phyloP scores from a whole-genome alignment of 352 stramenopile genomes.

The Phytophthora boehmeriae region DNA sequence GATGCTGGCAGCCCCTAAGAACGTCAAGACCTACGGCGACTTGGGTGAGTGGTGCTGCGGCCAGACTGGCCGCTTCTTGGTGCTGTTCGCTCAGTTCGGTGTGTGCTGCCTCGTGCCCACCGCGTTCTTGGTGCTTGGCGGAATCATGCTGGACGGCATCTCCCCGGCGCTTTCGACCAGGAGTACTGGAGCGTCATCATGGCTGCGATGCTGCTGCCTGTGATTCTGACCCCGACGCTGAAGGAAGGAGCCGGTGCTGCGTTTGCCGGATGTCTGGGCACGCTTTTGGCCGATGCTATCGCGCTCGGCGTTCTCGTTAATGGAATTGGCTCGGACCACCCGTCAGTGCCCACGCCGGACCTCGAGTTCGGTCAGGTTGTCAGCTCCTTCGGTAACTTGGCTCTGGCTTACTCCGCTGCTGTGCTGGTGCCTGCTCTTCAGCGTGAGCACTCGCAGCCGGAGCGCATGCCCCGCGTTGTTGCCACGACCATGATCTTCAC shows the following conservation, averaged over 20 bases:
- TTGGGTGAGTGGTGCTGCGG: slow-evolving; percentile 67
- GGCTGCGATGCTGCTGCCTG: slow-evolving; percentile 50
- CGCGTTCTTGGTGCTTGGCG: slow-evolving; percentile 66
- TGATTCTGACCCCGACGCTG: slow-evolving; percentile 64
- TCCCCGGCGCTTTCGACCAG: slow-evolving; percentile 51
- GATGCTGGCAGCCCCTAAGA: slow-evolving; percentile 61
- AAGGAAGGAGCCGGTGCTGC: slow-evolving; percentile 62
- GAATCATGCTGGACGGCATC: slow-evolving; percentile 59
- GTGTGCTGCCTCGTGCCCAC: slow-evolving; percentile 59
- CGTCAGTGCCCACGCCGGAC: slow-evolving; percentile 39
- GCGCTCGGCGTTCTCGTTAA: slow-evolving; percentile 45
- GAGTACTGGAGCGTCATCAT: slow-evolving; percentile 72
- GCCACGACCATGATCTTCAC: slow-evolving; percentile 54
- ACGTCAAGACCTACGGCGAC: slow-evolving; percentile 66
- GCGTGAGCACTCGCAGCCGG: slow-evolving; percentile 63
- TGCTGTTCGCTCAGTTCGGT: slow-evolving; percentile 61
- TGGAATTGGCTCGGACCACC: slow-evolving; percentile 50
- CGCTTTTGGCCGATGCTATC: slow-evolving; percentile 60
- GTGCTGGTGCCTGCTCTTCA: slow-evolving; percentile 67
- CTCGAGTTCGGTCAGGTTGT: slow-evolving; percentile 54
- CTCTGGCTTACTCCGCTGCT: slow-evolving; percentile 59
- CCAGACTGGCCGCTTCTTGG: slow-evolving; percentile 48
- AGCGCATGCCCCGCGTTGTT: slow-evolving; percentile 63
- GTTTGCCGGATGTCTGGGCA: slow-evolving; percentile 61
- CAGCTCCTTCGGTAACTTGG: slow-evolving; percentile 66